These are phyloP conservation scores for Saraca asoca DNA, from an alignment of 331 rosid species.

Conservation along the genomic window DNA sequence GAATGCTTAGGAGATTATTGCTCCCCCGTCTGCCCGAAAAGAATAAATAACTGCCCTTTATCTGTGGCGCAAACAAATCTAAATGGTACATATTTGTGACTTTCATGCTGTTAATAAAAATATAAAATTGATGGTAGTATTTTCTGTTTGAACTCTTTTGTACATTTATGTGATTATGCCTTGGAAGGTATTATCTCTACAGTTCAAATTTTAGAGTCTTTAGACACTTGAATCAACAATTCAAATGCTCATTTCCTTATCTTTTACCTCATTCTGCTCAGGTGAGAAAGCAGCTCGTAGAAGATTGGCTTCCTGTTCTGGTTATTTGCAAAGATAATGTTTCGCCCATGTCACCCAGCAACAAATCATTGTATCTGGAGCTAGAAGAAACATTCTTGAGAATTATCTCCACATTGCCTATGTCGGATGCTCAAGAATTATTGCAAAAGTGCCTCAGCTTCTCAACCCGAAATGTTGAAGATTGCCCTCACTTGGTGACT, in stretches of 20 bases:
- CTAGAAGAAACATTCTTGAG: constrained; percentile 81
- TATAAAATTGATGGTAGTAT: no score
- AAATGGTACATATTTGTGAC: no score
- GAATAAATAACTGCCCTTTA: no score
- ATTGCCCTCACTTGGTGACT: constrained; percentile 78
- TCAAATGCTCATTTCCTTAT: constrained; percentile 1
- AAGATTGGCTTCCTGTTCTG: constrained; percentile 90
- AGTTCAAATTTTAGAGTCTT: not conserved
- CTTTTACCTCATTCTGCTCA: constrained; percentile 34
- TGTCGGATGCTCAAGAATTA: constrained; percentile 86
- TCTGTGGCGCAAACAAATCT: no score
- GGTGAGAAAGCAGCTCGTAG: constrained; percentile 87
- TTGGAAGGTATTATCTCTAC: not conserved
- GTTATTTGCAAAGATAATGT: constrained; percentile 75
- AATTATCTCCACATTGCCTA: constrained; percentile 85
- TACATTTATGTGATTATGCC: not conserved
- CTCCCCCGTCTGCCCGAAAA: no score
- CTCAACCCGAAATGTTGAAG: constrained; percentile 78
- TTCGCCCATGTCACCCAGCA: constrained; percentile 62
- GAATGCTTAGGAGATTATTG: no score
- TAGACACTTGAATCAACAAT: not conserved
- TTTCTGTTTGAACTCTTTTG: not conserved
- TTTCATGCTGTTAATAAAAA: no score
- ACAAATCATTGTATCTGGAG: constrained; percentile 63
- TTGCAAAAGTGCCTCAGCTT: constrained; percentile 85